Evolutionary conservation across 176 grass and related monocot species (phyloP).

Genomic region (Hordeum vulgare): DNA sequence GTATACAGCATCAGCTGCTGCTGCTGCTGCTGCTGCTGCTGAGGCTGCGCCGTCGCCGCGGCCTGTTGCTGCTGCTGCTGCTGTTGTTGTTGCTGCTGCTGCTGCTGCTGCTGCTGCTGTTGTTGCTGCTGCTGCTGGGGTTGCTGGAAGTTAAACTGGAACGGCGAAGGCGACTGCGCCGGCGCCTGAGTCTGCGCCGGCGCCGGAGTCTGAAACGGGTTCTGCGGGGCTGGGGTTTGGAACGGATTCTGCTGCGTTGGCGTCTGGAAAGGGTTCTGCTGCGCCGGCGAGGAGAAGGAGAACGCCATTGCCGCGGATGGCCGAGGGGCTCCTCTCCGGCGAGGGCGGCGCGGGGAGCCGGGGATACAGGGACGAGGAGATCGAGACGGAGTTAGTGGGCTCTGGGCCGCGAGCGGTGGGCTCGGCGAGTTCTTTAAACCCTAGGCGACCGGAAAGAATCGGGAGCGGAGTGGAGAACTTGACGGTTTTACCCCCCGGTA

Average conservation of each 20-base stretch:
- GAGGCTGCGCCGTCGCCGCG: slow-evolving; percentile 17
- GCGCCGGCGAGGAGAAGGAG: slow-evolving; percentile 37
- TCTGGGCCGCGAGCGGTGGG: slow-evolving; percentile 8
- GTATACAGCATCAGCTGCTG: slow-evolving; percentile 54
- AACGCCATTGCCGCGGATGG: slow-evolving; percentile 35
- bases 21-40: slow-evolving; percentile 27
- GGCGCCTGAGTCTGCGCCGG: neutral
- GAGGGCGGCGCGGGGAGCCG: neutral
- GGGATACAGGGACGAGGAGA: neutral
- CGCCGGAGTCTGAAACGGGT: slow-evolving; percentile 33
- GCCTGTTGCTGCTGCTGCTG: slow-evolving; percentile 4
- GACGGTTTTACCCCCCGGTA: neutral
- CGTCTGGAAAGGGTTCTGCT: slow-evolving; percentile 33
- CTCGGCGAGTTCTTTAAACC: slow-evolving; percentile 24
- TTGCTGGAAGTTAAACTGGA: slow-evolving; percentile 51
- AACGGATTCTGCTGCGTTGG: slow-evolving; percentile 17
- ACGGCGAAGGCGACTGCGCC: slow-evolving; percentile 30
- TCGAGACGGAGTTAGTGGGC: neutral
- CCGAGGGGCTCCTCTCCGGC: neutral
- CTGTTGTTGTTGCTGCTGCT: slow-evolving; percentile 8
- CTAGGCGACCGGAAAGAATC: neutral
- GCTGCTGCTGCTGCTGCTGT: slow-evolving; percentile 25
- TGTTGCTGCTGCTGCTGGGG: slow-evolving; percentile 31
- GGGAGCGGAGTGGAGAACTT: neutral
- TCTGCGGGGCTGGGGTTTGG: slow-evolving; percentile 20